Conservation (phyloP, 1,284 basidiomycete species). For the Melampsora larici-populina region DNA sequence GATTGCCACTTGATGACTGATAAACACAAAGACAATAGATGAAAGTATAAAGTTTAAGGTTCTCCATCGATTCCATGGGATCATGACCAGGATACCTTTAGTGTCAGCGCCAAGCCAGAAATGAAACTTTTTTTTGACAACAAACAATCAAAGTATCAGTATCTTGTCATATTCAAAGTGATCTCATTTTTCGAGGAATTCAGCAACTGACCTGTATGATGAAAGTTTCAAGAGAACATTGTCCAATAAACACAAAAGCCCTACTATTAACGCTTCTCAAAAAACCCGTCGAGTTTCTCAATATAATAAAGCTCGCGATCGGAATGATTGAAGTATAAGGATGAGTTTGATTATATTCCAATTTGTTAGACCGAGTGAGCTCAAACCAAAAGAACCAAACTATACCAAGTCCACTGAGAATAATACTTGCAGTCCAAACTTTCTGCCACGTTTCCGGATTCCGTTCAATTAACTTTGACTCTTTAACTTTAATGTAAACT, state of each 20-base stretch:
- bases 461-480: slow-evolving; percentile 67
- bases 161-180: neutral
- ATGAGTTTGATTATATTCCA: slow-evolving; percentile 78
- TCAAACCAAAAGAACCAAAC: slow-evolving; percentile 80
- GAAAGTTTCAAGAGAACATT: slow-evolving; percentile 77
- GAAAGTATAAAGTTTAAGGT: slow-evolving; percentile 72
- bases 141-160: neutral
- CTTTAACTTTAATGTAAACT: slow-evolving; percentile 70
- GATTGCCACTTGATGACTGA: slow-evolving; percentile 35
- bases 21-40: slow-evolving; percentile 58
- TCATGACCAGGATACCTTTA: slow-evolving; percentile 72
- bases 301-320: slow-evolving; percentile 67
- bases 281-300: slow-evolving; percentile 70
- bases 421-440: slow-evolving; percentile 59
- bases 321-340: slow-evolving; percentile 77
- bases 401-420: slow-evolving; percentile 60
- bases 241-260: slow-evolving; percentile 74
- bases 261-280: slow-evolving; percentile 68
- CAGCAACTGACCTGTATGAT: slow-evolving; percentile 59
- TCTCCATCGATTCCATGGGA: slow-evolving; percentile 70
- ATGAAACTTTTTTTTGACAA: slow-evolving; percentile 65
- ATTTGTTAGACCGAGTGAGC: slow-evolving; percentile 69
- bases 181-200: neutral
- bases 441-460: slow-evolving; percentile 61
- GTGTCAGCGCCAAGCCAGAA: slow-evolving; percentile 83